Evolutionary conservation across 768 basidiomycete genomes (phyloP).

Genomic region (Peribolospora kevripleyi): DNA sequence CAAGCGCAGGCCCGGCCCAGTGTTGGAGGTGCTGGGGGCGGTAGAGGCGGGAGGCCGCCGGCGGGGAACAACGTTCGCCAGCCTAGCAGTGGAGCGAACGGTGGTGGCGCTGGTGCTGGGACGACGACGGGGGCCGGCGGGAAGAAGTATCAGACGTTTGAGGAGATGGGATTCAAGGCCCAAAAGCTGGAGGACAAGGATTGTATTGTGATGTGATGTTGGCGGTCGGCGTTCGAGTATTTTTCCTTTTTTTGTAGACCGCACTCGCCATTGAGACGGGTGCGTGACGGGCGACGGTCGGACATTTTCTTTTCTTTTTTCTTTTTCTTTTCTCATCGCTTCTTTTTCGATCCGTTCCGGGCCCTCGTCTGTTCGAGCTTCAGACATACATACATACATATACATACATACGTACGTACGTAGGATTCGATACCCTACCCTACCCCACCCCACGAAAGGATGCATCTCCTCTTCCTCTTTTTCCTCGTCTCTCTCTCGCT

Average conservation of each 20-base stretch:
- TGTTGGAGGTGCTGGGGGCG: too few species aligned
- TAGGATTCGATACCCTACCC: not conserved
- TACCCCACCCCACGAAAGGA: not conserved
- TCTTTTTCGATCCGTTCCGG: not conserved
- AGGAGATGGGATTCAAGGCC: slow-evolving; percentile 75
- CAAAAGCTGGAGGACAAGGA: slow-evolving; percentile 55
- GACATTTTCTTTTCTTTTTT: not conserved
- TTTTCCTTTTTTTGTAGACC: too few species aligned
- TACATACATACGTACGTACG: too few species aligned
- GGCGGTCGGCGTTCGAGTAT: not conserved
- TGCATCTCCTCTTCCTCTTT: not conserved
- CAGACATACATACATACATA: not conserved
- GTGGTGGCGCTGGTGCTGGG: too few species aligned
- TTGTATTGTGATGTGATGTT: slow-evolving; percentile 56
- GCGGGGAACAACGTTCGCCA: too few species aligned
- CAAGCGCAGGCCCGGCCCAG: slow-evolving; percentile 27
- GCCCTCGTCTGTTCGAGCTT: not conserved
- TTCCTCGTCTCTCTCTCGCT: too few species aligned
- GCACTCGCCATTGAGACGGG: too few species aligned
- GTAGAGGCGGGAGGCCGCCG: too few species aligned
- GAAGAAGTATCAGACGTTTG: slow-evolving; percentile 33
- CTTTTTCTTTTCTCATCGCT: not conserved
- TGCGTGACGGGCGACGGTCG: too few species aligned
- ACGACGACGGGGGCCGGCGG: too few species aligned
- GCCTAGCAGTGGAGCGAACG: too few species aligned